Evolutionary conservation across 331 rosid species (phyloP), one percentile per base, ranked within the genome.

Genomic region (Quercus lobata): DNA sequence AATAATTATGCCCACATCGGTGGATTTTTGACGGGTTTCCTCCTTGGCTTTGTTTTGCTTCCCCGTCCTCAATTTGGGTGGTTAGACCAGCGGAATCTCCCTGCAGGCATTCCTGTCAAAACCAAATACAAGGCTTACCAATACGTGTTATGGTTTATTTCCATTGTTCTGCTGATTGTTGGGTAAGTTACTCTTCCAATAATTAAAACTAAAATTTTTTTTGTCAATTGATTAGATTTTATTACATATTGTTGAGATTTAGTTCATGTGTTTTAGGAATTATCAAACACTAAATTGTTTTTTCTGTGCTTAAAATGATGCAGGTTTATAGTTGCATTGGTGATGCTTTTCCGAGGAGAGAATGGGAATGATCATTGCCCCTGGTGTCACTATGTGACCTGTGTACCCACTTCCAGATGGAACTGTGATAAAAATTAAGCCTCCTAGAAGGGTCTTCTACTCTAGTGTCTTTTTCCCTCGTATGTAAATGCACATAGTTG

Each of bases 1-100:
- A 93, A 91, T 78, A 94, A 92, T 62, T 94, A 89, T 24, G 97
- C 97, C 5, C 97, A 94, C 63, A 90, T 92, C 0, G 97, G 98
- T 2, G 98, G 98, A 49, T 92, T 92, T 82, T 69, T 91, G 7
- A 81, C 89, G 0, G 98, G 98, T n/a, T 84, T 94, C 73, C 90
- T 91, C 71, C 88, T 91, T 32, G 97, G 98, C 52, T 94, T 94
- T 77, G 72, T 91, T 75, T 82, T 92, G 79, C 91, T 94, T 72
- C 87, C 89, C 17, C 97, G 97, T 57, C 97, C 97, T 55, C 96
- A 80, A 66, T 90, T 83, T 1, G 90, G 89, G 15, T 92, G 97
- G 93, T 80, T 81, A 83, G 90, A 86, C 72, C 94, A 81, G 41
- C 84, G 25, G 18, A 88, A 79, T 41, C 75, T 90, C 76, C 90